Evolutionary conservation across 345 rosid species (phyloP), one percentile per base, ranked within the genome.

Genomic region (Sisymbrium altissimum): DNA sequence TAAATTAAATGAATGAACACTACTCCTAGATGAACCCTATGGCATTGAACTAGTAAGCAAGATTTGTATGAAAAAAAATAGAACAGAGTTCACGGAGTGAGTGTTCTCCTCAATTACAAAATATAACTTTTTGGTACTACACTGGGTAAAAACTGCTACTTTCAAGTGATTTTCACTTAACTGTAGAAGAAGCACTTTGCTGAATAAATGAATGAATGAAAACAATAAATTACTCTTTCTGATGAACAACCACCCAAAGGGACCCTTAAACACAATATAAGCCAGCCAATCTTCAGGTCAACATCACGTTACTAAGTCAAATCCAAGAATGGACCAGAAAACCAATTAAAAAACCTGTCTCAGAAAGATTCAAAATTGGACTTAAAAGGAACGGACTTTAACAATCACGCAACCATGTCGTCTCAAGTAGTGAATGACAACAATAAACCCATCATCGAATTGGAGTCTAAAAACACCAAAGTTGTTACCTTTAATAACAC

Each of bases 401-500:
- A 4, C 27, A 44, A 63, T 21, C 49, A 43, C 32, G 18, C 59
- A 54, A 32, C 61, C 39, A 30, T 55, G 38, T 41, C 46, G 46
- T 41, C 7, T 6, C 9, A 17, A 64, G 19, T 25, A 39, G 40
- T 29, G 17, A 21, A 66, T 11, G 55, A 11, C 27, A 33, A 19
- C 14, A 17, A 49, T 41, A 29, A 62, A 39, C 43, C 33, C 33
- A 61, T 39, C 1, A 64, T 27, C n/a, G 61, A 75, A 68, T 33
- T 68, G 9, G 68, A 54, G 23, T 5, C 69, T 5, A 14, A 5
- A 27, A 57, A 43, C 35, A 57, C 19, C 45, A 71, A 10, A 71
- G 3, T 49, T 4, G 35, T 43, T 59, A 87, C 99, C 99, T 84
- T 95, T 92, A 59, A 82, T 68, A 57, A 77, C 60, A 56, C 98